Percentiles rank a stretch among this genome's conserved stretches.
These are phyloP conservation scores for Suillus brevipes DNA, from an alignment of 768 basidiomycete species.

Conservation along the genomic window DNA sequence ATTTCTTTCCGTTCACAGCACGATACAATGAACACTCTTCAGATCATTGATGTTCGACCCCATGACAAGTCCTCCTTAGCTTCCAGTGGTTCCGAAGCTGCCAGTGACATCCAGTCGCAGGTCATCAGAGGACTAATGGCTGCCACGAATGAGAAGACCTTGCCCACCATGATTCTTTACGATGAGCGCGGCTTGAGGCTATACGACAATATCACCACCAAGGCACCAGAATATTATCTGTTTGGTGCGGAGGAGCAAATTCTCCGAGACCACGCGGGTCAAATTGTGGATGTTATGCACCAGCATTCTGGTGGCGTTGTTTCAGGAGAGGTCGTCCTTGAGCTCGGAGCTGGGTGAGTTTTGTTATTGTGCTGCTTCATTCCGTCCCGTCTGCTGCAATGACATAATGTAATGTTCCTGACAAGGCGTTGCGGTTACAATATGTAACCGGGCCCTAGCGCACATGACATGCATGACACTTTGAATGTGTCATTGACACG, in stretches of 20 bases:
- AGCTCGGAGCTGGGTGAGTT: conserved; percentile 92
- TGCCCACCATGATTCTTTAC: conserved; percentile 87
- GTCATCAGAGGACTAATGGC: conserved; percentile 57
- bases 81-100: conserved; percentile 28
- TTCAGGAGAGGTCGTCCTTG: conserved; percentile 66
- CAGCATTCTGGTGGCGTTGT: conserved; percentile 27
- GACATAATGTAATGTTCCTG: not conserved
- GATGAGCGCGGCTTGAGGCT: conserved; percentile 82
- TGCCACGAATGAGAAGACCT: conserved; percentile 53
- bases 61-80: conserved; percentile 15
- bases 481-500: not conserved
- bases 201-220: conserved; percentile 83
- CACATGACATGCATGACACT: not conserved
- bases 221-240: conserved; percentile 83
- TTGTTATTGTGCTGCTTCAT: not conserved
- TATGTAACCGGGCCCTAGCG: not conserved
- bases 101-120: conserved; percentile 40
- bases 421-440: not conserved
- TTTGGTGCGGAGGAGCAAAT: conserved; percentile 89
- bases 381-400: not conserved
- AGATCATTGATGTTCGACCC: conserved; percentile 53
- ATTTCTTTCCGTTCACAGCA: not conserved
- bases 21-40: conserved; percentile 17
- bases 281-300: conserved; percentile 78
- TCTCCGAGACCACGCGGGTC: conserved; percentile 65